phyloP scores from a whole-genome alignment of 768 basidiomycete species.

The Amylocystis lapponica region DNA sequence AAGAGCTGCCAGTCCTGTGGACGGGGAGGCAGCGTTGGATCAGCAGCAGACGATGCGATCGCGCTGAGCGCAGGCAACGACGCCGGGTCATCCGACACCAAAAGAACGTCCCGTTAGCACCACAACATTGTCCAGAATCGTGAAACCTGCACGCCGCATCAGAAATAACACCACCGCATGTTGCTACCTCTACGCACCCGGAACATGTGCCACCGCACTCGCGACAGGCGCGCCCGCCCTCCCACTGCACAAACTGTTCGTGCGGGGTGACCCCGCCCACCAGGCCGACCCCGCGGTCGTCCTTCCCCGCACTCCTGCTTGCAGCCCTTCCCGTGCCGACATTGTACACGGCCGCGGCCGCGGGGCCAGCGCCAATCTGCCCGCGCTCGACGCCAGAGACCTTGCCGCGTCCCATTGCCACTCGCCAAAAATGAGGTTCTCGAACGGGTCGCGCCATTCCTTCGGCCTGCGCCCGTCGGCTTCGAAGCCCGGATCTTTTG shows the following conservation, averaged over 20 bases:
- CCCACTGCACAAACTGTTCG: constrained; percentile 54
- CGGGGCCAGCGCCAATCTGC: constrained; percentile 35
- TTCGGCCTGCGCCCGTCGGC: constrained; percentile 44
- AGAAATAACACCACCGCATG: neutral
- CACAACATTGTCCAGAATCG: constrained; percentile 77
- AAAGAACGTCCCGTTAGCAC: constrained; percentile 66
- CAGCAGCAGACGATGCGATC: constrained; percentile 38
- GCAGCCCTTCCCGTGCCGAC: constrained; percentile 11
- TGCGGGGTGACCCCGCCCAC: constrained; percentile 33
- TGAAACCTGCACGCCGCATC: constrained; percentile 54
- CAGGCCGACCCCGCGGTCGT: constrained; percentile 17
- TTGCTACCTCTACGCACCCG: constrained; percentile 50
- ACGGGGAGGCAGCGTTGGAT: constrained; percentile 35
- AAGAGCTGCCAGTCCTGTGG: constrained; percentile 50
- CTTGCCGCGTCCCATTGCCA: constrained; percentile 63
- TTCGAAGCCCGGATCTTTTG: constrained; percentile 35
- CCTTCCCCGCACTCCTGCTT: constrained; percentile 9
- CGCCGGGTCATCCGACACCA: constrained; percentile 63
- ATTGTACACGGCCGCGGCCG: constrained; percentile 18
- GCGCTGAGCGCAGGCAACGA: constrained; percentile 52
- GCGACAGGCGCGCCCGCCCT: constrained; percentile 48
- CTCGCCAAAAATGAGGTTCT: constrained; percentile 59
- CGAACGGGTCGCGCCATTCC: constrained; percentile 52
- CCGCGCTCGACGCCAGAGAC: constrained; percentile 49
- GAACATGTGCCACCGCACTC: constrained; percentile 52